Base-by-base conservation (phyloP, 1,284 basidiomycete genomes). In the Gomphus sp. region DNA sequence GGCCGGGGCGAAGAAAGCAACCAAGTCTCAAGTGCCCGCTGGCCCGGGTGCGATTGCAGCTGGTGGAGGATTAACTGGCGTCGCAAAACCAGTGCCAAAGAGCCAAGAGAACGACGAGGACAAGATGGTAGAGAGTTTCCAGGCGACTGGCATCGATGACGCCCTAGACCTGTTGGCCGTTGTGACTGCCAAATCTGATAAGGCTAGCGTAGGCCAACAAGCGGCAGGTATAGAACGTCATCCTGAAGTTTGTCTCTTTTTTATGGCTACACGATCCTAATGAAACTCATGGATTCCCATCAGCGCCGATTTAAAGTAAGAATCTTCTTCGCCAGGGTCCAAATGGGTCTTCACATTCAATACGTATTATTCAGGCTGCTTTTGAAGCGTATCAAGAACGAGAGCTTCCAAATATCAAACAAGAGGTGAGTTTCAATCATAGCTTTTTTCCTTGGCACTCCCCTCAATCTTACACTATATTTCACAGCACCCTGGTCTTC, bases 361-460 rank as follows among this genome's bases (percentile, higher is more conserved):
- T 49, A 18, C 50, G n/a, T 49, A n/a, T 25, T 31, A 9, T 55
- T 61, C 61, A 87, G 84, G 93, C 87, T 44, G 91, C 93, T 6
- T 94, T 91, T 65, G 93, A 95, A 68, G 93, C 92, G 4, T 98
- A 95, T 73, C 84, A 91, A 68, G 94, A 98, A 65, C 79, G 84
- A 3, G 90, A 97, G 68, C 74, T 98, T 65, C 92, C 95, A 0
- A 85, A 79, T 28, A 65, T 89, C 62, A 87, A 81, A 69, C 73
- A 80, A 64, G 93, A 98, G 63, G 87, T 87, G 10, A 52, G 43
- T 56, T 44, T 39, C 25, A 2, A 5, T 16, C 11, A 11, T 12
- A 63, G 25, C 59, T 47, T 64, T 53, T 54, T 48, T 31, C 61
- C 47, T 28, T 28, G 4, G 59, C 59, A 44, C 48, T 53, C 47